phyloP scores from a whole-genome alignment of 768 basidiomycete genomes.

The Collybia sordida region DNA sequence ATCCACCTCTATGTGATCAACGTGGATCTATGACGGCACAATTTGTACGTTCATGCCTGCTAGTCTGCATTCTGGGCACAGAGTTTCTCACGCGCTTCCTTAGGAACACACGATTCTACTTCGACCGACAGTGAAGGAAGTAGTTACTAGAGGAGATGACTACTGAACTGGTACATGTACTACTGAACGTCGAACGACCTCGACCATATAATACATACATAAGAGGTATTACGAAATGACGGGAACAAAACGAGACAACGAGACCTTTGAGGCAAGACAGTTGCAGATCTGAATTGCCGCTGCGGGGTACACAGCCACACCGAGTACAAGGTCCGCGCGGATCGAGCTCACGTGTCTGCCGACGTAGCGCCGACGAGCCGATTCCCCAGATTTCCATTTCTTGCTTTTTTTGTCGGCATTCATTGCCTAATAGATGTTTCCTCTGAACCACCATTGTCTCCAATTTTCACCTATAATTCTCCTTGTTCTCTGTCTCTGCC shows the following conservation, averaged over 20 bases:
- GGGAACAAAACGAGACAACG: neutral
- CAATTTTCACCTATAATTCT: neutral
- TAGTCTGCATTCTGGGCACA: neutral
- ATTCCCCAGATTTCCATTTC: neutral
- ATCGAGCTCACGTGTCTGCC: neutral
- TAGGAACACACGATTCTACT: constrained; percentile 89
- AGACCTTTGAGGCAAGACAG: constrained; percentile 10
- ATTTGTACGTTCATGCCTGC: constrained; percentile 51
- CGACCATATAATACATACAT: neutral
- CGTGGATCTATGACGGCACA: constrained; percentile 92
- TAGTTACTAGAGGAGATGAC: constrained; percentile 83
- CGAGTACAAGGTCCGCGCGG: constrained; percentile 2
- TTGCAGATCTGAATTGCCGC: neutral
- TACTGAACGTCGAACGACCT: neutral
- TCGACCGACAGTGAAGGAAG: constrained; percentile 82
- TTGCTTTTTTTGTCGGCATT: neutral
- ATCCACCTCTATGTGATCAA: constrained; percentile 89
- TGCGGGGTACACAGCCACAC: constrained; percentile 1
- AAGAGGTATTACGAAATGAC: too few relatives aligned
- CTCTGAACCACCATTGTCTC: neutral
- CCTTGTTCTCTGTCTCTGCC: neutral
- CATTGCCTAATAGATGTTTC: constrained; percentile 6
- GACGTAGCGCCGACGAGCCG: neutral
- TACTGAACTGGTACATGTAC: constrained; percentile 42
- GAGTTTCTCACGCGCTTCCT: neutral